Evolutionary conservation across 805 yeast genomes (phyloP), one percentile per base, ranked within the genome.

Genomic region (Saccharomycodes ludwigii): DNA sequence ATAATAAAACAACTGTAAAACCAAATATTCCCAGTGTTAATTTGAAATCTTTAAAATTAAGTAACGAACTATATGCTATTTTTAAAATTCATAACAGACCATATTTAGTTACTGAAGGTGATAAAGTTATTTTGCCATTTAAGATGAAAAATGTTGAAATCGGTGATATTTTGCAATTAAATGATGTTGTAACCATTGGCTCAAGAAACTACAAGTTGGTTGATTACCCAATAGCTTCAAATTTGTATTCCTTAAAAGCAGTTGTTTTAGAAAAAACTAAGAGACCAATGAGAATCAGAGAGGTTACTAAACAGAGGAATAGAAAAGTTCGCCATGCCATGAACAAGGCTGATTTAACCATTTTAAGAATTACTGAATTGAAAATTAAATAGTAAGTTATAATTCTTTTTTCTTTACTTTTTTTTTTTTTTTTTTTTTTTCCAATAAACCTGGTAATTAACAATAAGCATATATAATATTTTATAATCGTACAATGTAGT

Each of bases 91-190:
- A 84, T 60, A 73, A 77, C 55, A 74, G 84, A 56, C 83, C 91
- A 26, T 85, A 82, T 48, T 62, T 91, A 39, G 91, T 91, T 12
- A 85, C 97, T 17, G 72, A 76, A 42, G 99, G 99, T 15, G 99
- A 91, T 54, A 69, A 66, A 41, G 69, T 91, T 32, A 68, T 74
- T 16, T 56, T 91, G 24, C 95, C 96, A 3, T 86, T 71, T 56
- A 70, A 73, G 40, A 50, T 91, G 63, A 77, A 74, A 45, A 70
- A 73, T 33, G 91, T 78, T 8, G 66, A 74, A 32, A 76, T 88
- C 4, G 98, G 99, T 13, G 95, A 86, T 54, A 63, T 65, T n/a
- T 61, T 91, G 31, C 59, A 65, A 29, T 67, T 91, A 50, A 73
- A 71, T 39, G 76, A 84, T 44, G 85, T 88, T 21, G 70, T 77